Conservation (phyloP, 225 moss, liverwort and hornwort genomes). For the Marchantia polymorpha region DNA sequence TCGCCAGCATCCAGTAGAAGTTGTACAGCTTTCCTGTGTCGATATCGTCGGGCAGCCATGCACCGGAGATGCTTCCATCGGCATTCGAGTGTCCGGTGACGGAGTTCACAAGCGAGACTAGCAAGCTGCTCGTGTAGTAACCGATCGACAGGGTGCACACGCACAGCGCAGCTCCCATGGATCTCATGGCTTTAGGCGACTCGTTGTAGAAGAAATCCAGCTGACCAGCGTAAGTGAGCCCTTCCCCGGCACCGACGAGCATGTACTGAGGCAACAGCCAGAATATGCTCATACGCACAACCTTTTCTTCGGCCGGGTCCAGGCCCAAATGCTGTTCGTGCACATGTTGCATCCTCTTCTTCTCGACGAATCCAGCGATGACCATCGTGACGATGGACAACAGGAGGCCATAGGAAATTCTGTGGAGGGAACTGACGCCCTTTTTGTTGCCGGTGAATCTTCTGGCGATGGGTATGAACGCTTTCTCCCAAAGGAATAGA, state of each 20-base stretch:
- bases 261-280: conserved; percentile 48
- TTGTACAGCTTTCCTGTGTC: conserved; percentile 41
- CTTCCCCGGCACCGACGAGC: conserved; percentile 48
- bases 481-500: conserved; percentile 33
- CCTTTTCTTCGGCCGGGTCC: neutral
- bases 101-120: conserved; percentile 49
- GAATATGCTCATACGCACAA: conserved; percentile 34
- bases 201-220: conserved; percentile 93
- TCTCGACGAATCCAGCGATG: conserved; percentile 39
- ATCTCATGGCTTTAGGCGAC: conserved; percentile 72
- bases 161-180: conserved; percentile 76
- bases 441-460: conserved; percentile 35
- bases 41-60: conserved; percentile 46
- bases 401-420: conserved; percentile 38
- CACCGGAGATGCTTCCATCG: conserved; percentile 26
- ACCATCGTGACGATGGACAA: conserved; percentile 44
- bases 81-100: conserved; percentile 31
- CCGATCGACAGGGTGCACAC: conserved; percentile 74
- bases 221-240: conserved; percentile 72
- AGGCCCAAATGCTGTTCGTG: neutral
- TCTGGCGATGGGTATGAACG: conserved; percentile 34
- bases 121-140: conserved; percentile 54
- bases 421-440: conserved; percentile 47
- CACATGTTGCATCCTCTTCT: conserved; percentile 23
- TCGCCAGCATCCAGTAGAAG: conserved; percentile 70